Evolutionary conservation across 371 early-diverging fungal genomes (phyloP).

Genomic region (Rhizomucor pusillus): DNA sequence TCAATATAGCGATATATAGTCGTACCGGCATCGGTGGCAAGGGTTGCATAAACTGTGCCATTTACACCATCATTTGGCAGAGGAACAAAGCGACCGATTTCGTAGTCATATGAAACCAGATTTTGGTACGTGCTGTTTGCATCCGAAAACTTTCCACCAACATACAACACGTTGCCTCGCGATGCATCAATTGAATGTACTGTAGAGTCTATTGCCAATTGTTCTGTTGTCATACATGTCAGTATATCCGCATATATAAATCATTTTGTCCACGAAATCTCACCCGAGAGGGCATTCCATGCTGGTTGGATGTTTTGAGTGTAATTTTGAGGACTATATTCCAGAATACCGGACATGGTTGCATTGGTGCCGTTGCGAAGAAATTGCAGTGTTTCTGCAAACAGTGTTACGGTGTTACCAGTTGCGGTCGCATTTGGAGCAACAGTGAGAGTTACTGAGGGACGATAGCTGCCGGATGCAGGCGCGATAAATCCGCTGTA

Average conservation of each 20-base stretch:
- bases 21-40: no score
- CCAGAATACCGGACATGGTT: slow-evolving; percentile 29
- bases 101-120: slow-evolving; percentile 30
- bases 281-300: slow-evolving; percentile 35
- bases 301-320: slow-evolving; percentile 23
- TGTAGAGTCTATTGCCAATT: slow-evolving; percentile 25
- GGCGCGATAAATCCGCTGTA: slow-evolving; percentile 49
- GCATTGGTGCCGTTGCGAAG: slow-evolving; percentile 31
- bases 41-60: slow-evolving; percentile 16
- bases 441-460: slow-evolving; percentile 20
- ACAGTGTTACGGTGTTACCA: slow-evolving; percentile 18
- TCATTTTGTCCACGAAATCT: not conserved
- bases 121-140: slow-evolving; percentile 22
- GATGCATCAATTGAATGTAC: slow-evolving; percentile 30
- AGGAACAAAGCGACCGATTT: slow-evolving; percentile 13
- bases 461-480: slow-evolving; percentile 27
- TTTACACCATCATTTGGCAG: slow-evolving; percentile 22
- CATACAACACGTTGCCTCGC: slow-evolving; percentile 22
- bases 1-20: not conserved
- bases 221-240: slow-evolving; percentile 16
- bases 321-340: slow-evolving; percentile 33
- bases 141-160: slow-evolving; percentile 35
- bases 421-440: slow-evolving; percentile 21
- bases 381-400: slow-evolving; percentile 35
- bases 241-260: not conserved